Evolutionary conservation across 768 basidiomycete genomes (phyloP), one percentile per base, ranked within the genome.

Genomic region (Bullera alba): DNA sequence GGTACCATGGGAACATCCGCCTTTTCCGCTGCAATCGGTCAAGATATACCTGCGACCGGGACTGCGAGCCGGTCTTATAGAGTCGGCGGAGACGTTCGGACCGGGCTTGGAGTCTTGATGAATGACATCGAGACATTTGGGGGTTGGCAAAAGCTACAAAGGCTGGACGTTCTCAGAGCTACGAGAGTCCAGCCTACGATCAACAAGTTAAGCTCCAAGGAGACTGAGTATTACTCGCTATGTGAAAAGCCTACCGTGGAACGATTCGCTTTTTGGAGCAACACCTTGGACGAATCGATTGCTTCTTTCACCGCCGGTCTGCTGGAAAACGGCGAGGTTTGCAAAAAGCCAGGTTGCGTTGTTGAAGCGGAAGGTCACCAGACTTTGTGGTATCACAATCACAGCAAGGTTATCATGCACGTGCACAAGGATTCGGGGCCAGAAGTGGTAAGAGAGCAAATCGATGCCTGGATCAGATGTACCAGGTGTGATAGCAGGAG

Each of bases 81-180:
- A 30, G 45, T 65, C 0, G 66, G 63, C 6, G 63, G 66, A 19
- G 66, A 68, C 54, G 51, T 65, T 19, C 42, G 61, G 38, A 57
- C 58, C n/a, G 66, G 66, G 17, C 50, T 68, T 6, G 46, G 43
- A 4, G 53, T 53, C 6, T 37, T 68, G 3, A 34, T 47, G 4
- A 42, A n/a, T 12, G 50, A 50, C 6, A 27, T 60, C 1, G 60
- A 61, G 17, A 51, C 43, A 12, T 65, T 62, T 38, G 63, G 61
- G 23, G 66, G 66, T 5, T 67, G 60, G 56, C 46, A 46, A 1
- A 32, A 51, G 17, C 47, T 65, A 22, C 65, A 67, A 37, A 46
- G 53, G 27, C 46, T 65, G 27, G 65, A 67, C 4, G 41, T 47
- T 23, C 49, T 67, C 3, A 50, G 30, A 28, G 58, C 48, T 14